Base-by-base conservation (phyloP, 345 rosid species). In the Mallotus nudiflorus region DNA sequence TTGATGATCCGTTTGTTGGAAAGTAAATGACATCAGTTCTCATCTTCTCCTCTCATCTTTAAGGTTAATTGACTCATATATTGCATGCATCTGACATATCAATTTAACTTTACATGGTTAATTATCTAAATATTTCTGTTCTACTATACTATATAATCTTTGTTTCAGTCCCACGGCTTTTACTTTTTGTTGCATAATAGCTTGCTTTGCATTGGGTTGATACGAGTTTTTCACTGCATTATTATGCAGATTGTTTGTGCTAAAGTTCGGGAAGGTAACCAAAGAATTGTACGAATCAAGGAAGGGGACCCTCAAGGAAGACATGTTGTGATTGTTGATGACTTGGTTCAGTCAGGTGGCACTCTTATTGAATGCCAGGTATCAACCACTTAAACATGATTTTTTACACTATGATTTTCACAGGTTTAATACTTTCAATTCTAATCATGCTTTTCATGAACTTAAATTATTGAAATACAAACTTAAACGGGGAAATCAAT, bases 341-440 rank as follows among this genome's bases (percentile, higher is more conserved):
- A 92, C 83, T 84, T 95, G 82, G 99, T 95, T 75, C 99, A 92
- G 80, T 94, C 99, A 10, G 99, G 99, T 48, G 91, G 99, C 66
- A 95, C 99, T 50, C 81, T 95, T 60, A 82, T 89, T 58, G 99
- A 92, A 85, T 95, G 99, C 78, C 99, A 91, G 99, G 99, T 95
- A 77, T 50, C 13, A 6, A 33, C 81, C 54, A 63, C 29, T 50
- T 65, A 6, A 7, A 15, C 28, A n/a, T 2, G 5, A 20, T 55
- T 9, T 42, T 5, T 1, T 42, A 39, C 42, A 39, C 42, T n/a
- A n/a, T n/a, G n/a, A n/a, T 4, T 39, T 39, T 39, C 9, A 39
- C 9, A 39, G 56, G 13, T 11, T 53, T 24, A 1, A 22, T 53
- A 3, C 24, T 14, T 25, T 0, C 4, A 19, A 12, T 62, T 37